Evolutionary conservation across 371 early-diverging fungal species (phyloP), one percentile per base, ranked within the genome.

Genomic region (Circinella umbellata): DNA sequence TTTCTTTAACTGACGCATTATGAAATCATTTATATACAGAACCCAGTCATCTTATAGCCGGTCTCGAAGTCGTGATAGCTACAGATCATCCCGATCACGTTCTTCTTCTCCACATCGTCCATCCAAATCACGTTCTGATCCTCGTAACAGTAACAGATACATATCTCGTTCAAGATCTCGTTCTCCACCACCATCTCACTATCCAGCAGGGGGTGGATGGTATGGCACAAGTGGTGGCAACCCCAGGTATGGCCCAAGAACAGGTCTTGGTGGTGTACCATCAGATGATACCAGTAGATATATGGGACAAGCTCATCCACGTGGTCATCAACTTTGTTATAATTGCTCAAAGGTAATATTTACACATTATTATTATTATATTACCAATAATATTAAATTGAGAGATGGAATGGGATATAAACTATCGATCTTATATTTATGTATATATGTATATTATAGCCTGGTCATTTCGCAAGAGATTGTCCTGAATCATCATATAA

Each of bases 81-180:
- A 67, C 27, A 42, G 39, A 37, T 75, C 76, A 27, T 76, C 77
- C 38, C 79, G 79, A 10, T 51, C 68, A 39, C 75, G 77, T 35
- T 69, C 76, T 2, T 67, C 54, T 17, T 74, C 72, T 0, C 57
- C 57, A 7, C 4, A 2, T 4, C 57, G 57, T 34, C 62, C 47
- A 36, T 77, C 70, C 39, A 71, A 59, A 15, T 66, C 69, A 34
- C 65, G 39, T 59, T 74, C 78, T 63, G 55, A 68, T 53, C 69
- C 68, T 61, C 70, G 68, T 55, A 69, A 69, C 38, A 49, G 68
- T 55, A 69, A 69, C 38, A 49, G 64, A 38, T 67, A 61, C 14
- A 63, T 59, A 39, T 67, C 72, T 20, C 61, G 85, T 42, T 80
- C 83, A 64, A 81, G 83, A 15, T 82, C 82, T 53, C 78, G 80